phyloP scores from a whole-genome alignment of 2,329 filamentous ascomycete genomes.

The Onygenales sp. region DNA sequence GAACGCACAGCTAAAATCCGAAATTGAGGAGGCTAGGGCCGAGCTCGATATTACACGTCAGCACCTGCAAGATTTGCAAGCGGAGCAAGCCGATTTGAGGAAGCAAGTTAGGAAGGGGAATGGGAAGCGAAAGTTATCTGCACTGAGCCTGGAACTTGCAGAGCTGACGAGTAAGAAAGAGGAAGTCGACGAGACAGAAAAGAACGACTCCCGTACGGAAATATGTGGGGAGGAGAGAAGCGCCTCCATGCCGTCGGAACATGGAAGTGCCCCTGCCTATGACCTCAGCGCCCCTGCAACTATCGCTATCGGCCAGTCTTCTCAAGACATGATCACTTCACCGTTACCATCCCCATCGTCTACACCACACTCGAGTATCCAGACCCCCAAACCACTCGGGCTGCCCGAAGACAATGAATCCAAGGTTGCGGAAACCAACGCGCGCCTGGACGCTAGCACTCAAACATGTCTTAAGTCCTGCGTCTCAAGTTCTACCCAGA shows the following conservation, averaged over 20 bases:
- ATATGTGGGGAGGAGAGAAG: too few relatives aligned
- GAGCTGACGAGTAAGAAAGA: not conserved
- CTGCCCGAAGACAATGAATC: not conserved
- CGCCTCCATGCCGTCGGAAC: too few relatives aligned
- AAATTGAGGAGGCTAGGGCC: not conserved
- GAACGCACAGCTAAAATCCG: not conserved
- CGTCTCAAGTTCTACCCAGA: not conserved
- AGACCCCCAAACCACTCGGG: too few relatives aligned
- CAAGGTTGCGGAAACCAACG: not conserved
- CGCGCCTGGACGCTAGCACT: not conserved
- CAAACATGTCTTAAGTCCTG: not conserved
- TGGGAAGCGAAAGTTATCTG: not conserved
- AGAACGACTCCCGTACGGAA: not conserved
- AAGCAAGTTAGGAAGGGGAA: not conserved
- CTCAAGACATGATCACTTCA: too few relatives aligned
- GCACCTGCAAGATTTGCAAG: constrained; percentile 2
- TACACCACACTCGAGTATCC: too few relatives aligned
- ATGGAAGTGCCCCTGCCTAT: too few relatives aligned
- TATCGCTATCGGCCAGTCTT: too few relatives aligned
- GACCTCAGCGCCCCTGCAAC: too few relatives aligned
- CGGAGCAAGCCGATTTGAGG: constrained; percentile 1
- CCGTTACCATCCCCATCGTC: too few relatives aligned
- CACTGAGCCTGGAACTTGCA: not conserved
- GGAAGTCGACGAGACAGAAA: not conserved
- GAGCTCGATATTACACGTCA: constrained; percentile 4